phyloP scores from a whole-genome alignment of 2,329 filamentous ascomycete genomes.

The Trichoderma aggressivum region DNA sequence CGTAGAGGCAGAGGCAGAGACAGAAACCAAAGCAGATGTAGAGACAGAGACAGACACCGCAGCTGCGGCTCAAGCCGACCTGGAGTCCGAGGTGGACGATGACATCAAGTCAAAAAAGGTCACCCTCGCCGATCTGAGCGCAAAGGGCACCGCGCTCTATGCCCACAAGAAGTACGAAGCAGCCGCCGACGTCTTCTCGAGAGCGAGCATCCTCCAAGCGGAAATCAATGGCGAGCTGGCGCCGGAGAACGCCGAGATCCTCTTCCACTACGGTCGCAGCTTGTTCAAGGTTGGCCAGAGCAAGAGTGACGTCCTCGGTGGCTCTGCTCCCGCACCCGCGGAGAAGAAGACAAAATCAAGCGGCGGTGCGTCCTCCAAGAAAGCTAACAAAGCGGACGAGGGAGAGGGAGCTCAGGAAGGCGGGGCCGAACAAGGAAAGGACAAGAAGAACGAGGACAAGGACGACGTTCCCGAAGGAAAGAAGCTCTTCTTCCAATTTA shows the following conservation, averaged over 20 bases:
- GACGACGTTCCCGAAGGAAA: constrained; percentile 41
- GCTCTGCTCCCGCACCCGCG: constrained; percentile 66
- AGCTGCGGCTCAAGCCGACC: constrained; percentile 16
- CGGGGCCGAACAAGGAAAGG: constrained; percentile 38
- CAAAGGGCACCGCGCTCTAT: constrained; percentile 80
- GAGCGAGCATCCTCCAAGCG: constrained; percentile 85
- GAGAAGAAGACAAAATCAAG: constrained; percentile 46
- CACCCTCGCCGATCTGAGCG: constrained; percentile 72
- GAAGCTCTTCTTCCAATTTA: constrained; percentile 87
- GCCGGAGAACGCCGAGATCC: constrained; percentile 84
- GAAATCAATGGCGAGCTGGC: constrained; percentile 90
- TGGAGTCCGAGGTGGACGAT: constrained; percentile 34
- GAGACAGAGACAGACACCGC: constrained; percentile 8
- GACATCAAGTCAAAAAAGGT: constrained; percentile 54
- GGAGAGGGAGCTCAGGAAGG: constrained; percentile 47
- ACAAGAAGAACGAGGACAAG: constrained; percentile 38
- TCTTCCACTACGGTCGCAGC: constrained; percentile 91
- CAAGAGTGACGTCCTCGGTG: constrained; percentile 92
- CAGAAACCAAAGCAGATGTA: background rate
- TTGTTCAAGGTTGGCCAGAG: constrained; percentile 91
- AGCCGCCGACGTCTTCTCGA: constrained; percentile 82
- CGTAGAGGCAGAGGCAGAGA: background rate
- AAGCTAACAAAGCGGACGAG: constrained; percentile 38
- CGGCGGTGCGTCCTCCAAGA: constrained; percentile 34
- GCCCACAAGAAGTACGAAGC: constrained; percentile 83